These are phyloP conservation scores for Boechera retrofracta DNA, from an alignment of 345 rosid genomes.

Conservation along the genomic window DNA sequence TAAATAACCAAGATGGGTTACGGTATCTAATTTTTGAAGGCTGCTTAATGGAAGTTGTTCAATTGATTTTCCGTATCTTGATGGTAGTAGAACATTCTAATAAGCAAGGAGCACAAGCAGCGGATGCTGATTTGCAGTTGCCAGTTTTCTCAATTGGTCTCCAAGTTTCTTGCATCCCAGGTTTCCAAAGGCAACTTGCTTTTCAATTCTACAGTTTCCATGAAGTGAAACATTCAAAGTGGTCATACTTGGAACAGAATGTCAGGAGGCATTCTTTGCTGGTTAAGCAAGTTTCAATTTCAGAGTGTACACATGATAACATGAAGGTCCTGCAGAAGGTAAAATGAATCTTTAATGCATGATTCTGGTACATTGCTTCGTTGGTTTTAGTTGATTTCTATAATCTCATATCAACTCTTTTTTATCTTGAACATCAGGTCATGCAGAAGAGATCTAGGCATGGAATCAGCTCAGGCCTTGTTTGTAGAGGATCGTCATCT, in stretches of 20 bases:
- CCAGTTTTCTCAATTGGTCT: constrained; percentile 79
- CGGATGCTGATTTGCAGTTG: constrained; percentile 55
- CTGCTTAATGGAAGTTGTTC: constrained; percentile 71
- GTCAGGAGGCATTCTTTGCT: constrained; percentile 62
- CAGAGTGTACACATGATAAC: constrained; percentile 72
- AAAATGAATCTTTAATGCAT: constrained; percentile 22
- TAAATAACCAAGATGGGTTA: constrained; percentile 74
- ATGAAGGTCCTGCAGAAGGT: constrained; percentile 65
- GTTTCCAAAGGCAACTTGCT: constrained; percentile 62
- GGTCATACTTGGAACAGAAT: constrained; percentile 63
- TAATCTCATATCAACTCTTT: constrained; percentile 6
- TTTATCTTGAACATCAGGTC: constrained; percentile 52
- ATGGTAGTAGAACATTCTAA: constrained; percentile 52
- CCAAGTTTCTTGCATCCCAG: constrained; percentile 62
- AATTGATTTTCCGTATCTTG: constrained; percentile 62
- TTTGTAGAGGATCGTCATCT: constrained; percentile 45
- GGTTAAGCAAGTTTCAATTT: constrained; percentile 59
- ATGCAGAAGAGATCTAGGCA: constrained; percentile 50
- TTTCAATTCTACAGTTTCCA: constrained; percentile 65
- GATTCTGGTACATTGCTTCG: constrained; percentile 24
- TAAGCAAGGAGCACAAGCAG: constrained; percentile 54
- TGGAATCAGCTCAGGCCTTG: constrained; percentile 43
- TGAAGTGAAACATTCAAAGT: constrained; percentile 62
- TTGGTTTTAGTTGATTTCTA: constrained; percentile 5
- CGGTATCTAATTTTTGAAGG: constrained; percentile 82